Evolutionary conservation across 495 filamentous ascomycete genomes (phyloP).

Genomic region (Achaetomiella virescens): DNA sequence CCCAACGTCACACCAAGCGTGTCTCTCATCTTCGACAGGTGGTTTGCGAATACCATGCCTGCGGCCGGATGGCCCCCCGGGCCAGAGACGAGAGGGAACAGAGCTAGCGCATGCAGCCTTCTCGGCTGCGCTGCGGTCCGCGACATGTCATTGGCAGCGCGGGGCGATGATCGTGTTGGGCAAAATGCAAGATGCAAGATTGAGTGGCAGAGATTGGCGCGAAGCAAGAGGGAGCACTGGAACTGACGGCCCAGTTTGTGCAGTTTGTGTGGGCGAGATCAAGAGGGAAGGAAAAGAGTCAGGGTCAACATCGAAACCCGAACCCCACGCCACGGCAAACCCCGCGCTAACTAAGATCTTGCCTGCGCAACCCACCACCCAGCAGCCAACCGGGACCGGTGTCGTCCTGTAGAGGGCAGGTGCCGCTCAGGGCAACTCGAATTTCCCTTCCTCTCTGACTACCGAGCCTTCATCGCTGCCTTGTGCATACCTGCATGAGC

Average conservation of each 20-base stretch:
- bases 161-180: slow-evolving; percentile 1
- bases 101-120: slow-evolving; percentile 15
- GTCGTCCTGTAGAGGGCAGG: too few species aligned
- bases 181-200: slow-evolving; percentile 5
- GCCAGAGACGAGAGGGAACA: background rate
- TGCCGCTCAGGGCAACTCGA: too few species aligned
- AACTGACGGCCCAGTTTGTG: background rate
- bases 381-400: slow-evolving; percentile 14
- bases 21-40: background rate
- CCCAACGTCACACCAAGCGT: slow-evolving; percentile 6
- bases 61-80: background rate
- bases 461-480: background rate
- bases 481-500: background rate
- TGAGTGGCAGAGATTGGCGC: background rate
- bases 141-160: slow-evolving; percentile 1
- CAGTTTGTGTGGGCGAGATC: background rate
- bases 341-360: slow-evolving; percentile 4
- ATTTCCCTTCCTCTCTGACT: too few species aligned
- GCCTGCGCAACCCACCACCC: background rate
- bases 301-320: background rate
- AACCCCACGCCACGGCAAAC: slow-evolving; percentile 1
- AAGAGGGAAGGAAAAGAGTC: background rate
- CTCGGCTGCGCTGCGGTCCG: slow-evolving; percentile 13
- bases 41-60: background rate
- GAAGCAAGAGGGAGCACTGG: background rate